A percentile compares a stretch with the other conserved stretches of the same genome.
Conservation (phyloP, 495 filamentous ascomycete genomes). For the Daldinia decipiens region DNA sequence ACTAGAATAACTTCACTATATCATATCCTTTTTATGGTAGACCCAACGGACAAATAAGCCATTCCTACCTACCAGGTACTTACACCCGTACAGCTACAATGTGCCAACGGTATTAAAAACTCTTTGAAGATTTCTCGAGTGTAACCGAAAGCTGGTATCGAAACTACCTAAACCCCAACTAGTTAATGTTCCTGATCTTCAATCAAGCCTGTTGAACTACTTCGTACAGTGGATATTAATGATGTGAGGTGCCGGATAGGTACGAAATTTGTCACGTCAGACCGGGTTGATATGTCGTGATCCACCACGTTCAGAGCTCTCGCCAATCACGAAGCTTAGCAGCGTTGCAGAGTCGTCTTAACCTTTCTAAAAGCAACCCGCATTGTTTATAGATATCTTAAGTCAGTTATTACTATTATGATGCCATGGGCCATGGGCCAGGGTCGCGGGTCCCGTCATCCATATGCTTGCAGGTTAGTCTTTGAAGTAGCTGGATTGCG, state of each 20-base stretch:
- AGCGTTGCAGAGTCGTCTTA: constrained; percentile 23
- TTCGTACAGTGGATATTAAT: not conserved
- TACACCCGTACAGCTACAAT: not conserved
- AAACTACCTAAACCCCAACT: not conserved
- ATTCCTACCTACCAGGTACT: too few species aligned
- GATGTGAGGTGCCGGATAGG: constrained; percentile 13
- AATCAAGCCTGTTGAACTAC: not conserved
- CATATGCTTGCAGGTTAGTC: constrained; percentile 4
- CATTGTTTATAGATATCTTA: constrained; percentile 16
- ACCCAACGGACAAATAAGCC: too few species aligned
- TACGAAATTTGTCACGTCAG: constrained; percentile 30
- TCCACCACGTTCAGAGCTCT: constrained; percentile 16
- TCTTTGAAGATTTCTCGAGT: not conserved
- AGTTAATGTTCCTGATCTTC: constrained; percentile 2
- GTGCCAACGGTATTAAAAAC: not conserved
- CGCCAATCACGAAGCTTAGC: constrained; percentile 30
- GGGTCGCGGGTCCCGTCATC: not conserved
- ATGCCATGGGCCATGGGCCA: constrained; percentile 36
- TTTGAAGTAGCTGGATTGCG: not conserved
- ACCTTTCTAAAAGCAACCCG: constrained; percentile 16
- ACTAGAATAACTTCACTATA: too few species aligned
- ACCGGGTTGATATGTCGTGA: constrained; percentile 41
- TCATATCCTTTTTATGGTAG: too few species aligned
- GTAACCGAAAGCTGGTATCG: not conserved
- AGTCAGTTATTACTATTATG: constrained; percentile 36